A percentile compares a stretch with the other conserved stretches of the same genome.
phyloP scores from a whole-genome alignment of 306 rosid genomes.

The Leucaena leucocephala region DNA sequence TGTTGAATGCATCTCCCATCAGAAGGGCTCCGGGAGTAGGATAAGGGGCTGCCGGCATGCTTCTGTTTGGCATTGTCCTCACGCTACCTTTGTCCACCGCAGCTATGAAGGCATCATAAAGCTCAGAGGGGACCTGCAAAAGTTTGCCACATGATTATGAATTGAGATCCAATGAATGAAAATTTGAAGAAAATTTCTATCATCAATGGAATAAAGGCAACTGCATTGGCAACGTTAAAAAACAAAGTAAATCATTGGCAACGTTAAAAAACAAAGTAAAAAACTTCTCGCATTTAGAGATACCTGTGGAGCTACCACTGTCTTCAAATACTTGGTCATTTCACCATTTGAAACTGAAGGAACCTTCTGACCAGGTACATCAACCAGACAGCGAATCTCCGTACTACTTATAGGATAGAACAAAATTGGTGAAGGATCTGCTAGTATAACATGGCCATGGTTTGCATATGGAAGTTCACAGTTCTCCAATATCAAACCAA shows the following conservation, averaged over 20 bases:
- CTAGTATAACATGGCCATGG: constrained; percentile 86
- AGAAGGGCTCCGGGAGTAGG: constrained; percentile 93
- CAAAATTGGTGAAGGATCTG: constrained; percentile 92
- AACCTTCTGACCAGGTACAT: constrained; percentile 92
- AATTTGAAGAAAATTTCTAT: constrained; percentile 8
- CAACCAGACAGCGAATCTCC: constrained; percentile 94
- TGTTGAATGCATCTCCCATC: constrained; percentile 98
- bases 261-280: neutral
- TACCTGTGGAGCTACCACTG: constrained; percentile 90
- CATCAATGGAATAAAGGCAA: constrained; percentile 6
- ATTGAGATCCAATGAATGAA: neutral
- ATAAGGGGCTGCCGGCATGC: constrained; percentile 94
- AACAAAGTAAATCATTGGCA: neutral
- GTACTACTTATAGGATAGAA: constrained; percentile 91
- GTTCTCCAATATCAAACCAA: constrained; percentile 82
- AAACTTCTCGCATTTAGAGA: neutral
- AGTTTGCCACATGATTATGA: constrained; percentile 28
- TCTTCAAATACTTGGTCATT: constrained; percentile 84
- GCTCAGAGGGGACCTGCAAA: constrained; percentile 75
- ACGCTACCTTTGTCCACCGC: constrained; percentile 81
- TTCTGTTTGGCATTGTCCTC: constrained; percentile 95
- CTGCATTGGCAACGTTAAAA: neutral
- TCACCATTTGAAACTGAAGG: constrained; percentile 95
- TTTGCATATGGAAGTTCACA: constrained; percentile 91
- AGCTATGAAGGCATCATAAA: constrained; percentile 72